phyloP scores from a whole-genome alignment of 1,139 yeast genomes.

The Hemisphaericaspora xylofermentans region DNA sequence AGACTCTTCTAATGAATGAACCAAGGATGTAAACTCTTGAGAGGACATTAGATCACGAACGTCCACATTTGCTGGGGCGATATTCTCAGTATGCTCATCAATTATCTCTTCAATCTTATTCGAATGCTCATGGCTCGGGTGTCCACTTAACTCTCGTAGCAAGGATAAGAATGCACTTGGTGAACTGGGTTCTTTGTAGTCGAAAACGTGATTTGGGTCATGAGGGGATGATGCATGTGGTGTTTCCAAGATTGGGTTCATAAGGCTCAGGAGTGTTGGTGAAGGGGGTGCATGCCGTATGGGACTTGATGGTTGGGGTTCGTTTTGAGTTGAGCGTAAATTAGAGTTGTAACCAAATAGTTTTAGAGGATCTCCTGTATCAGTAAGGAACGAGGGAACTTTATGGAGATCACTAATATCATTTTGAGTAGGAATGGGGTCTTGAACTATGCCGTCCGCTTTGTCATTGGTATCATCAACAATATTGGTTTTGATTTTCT shows the following conservation, averaged over 20 bases:
- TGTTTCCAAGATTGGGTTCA: slow-evolving; percentile 11
- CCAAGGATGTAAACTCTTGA: slow-evolving; percentile 9
- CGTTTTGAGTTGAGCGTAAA: slow-evolving; percentile 6
- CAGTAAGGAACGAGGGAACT: slow-evolving; percentile 1
- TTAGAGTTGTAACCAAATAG: slow-evolving; percentile 10
- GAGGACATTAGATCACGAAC: slow-evolving; percentile 11
- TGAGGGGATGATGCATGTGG: background rate
- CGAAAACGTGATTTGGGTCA: slow-evolving; percentile 7
- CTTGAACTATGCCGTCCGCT: background rate
- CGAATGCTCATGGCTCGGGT: slow-evolving; percentile 1
- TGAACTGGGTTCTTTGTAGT: slow-evolving; percentile 11
- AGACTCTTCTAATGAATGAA: slow-evolving; percentile 14
- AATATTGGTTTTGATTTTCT: background rate
- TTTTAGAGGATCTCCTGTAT: slow-evolving; percentile 7
- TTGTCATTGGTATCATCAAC: background rate
- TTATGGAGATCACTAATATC: background rate
- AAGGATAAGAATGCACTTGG: slow-evolving; percentile 22
- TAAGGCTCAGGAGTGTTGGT: slow-evolving; percentile 14
- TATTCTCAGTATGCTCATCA: background rate
- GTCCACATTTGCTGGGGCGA: slow-evolving; percentile 2
- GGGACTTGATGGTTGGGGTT: background rate
- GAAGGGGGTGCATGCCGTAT: slow-evolving; percentile 10
- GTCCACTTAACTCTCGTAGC: slow-evolving; percentile 19
- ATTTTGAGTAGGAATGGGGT: background rate
- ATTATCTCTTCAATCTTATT: slow-evolving; percentile 7